These are phyloP conservation scores for Mortierella sp. DNA, from an alignment of 371 early-diverging fungal genomes.

Conservation along the genomic window DNA sequence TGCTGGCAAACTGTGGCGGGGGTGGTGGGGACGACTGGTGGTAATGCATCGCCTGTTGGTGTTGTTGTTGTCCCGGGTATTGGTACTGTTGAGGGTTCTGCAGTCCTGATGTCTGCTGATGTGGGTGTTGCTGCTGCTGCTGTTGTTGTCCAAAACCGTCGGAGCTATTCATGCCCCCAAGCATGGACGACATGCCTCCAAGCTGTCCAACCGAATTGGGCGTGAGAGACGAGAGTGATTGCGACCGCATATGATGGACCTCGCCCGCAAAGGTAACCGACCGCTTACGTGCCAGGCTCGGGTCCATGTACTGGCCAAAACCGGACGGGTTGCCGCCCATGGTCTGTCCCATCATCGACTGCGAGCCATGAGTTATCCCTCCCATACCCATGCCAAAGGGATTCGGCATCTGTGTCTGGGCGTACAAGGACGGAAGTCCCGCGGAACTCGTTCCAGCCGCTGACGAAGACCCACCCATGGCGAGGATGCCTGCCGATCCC, in stretches of 20 bases:
- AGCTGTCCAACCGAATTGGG: constrained; percentile 17
- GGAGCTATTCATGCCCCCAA: constrained; percentile 5
- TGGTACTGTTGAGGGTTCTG: constrained; percentile 26
- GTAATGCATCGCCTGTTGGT: constrained; percentile 13
- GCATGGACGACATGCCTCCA: constrained; percentile 29
- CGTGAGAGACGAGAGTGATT: constrained; percentile 43
- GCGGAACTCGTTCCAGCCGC: constrained; percentile 20
- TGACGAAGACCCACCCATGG: constrained; percentile 27
- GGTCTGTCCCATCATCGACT: constrained; percentile 36
- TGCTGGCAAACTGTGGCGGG: constrained; percentile 18
- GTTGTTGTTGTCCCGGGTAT: constrained; percentile 26
- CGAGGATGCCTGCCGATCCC: constrained; percentile 19
- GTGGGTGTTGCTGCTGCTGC: constrained; percentile 42
- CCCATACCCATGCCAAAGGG: constrained; percentile 45
- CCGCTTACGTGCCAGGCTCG: constrained; percentile 46
- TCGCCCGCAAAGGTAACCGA: constrained; percentile 52
- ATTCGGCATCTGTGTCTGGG: constrained; percentile 37
- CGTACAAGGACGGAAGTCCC: constrained; percentile 34
- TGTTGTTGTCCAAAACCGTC: constrained; percentile 47
- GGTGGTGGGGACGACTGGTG: constrained; percentile 23
- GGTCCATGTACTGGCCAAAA: constrained; percentile 39
- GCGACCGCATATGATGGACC: constrained; percentile 43
- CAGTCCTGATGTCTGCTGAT: constrained; percentile 15
- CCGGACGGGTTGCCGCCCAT: constrained; percentile 26
- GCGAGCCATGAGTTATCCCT: constrained; percentile 26